Evolutionary conservation across 2,329 filamentous ascomycete species (phyloP), one percentile per base, ranked within the genome.

Genomic region (Coleophoma crateriformis): DNA sequence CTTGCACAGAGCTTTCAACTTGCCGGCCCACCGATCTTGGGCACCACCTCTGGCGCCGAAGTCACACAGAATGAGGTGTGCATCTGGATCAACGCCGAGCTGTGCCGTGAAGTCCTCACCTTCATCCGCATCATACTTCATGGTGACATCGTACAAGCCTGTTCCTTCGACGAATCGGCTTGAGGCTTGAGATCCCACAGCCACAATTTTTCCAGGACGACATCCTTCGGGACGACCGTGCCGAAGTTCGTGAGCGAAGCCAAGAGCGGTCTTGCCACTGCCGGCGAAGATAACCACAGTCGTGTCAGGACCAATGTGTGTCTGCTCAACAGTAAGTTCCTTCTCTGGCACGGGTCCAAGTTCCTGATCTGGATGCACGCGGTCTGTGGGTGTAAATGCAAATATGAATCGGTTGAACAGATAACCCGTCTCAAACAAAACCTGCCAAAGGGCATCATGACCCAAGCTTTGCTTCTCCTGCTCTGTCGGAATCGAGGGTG

Each of bases 341-440:
- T 52, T 54, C 15, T 38, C 43, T 14, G 27, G 22, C 17, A 8
- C 20, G 32, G 22, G 7, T n/a, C 17, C 20, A 8, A 15, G 15
- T 43, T 39, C 47, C 15, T 46, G 49, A 20, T 33, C 46, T 3
- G 54, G 52, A 45, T 55, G 53, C 11, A 51, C 49, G 37, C 55
- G 33, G 34, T 59, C 49, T 4, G 27, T 44, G 14, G 48, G 33
- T 38, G 55, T 45, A 55, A 54, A 62, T 10, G 59, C 45, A 35
- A 61, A 59, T 38, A 61, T 52, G 43, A 56, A 58, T 15, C 54
- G 53, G 44, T 60, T 61, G 37, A 61, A 51, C 44, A 56, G 19
- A 32, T 57, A 61, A 14, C 43, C 50, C 8, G 54, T 58, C 38
- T 51, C 52, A 45, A 63, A 61, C 13, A 58, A 46, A 14, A 58